These are phyloP conservation scores for Oryza coarctata DNA, from an alignment of 176 grass and related monocot species.

Conservation along the genomic window DNA sequence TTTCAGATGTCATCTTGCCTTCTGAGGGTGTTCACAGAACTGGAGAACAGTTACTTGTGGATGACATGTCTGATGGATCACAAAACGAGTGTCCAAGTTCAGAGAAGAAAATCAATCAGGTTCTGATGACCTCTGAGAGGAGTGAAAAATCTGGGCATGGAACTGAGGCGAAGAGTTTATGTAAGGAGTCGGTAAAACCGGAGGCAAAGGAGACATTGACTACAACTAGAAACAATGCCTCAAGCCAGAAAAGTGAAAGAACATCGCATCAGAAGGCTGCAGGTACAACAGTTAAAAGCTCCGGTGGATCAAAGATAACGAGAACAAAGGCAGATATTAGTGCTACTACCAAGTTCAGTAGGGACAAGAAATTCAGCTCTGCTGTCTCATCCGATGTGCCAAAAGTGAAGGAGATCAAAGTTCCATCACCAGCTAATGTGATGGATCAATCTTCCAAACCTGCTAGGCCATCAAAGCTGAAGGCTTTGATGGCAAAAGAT, in stretches of 20 bases:
- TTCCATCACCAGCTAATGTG: neutral
- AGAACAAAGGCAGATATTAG: no score
- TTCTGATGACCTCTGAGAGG: neutral
- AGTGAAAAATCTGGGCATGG: neutral
- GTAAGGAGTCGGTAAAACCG: neutral
- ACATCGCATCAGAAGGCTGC: neutral
- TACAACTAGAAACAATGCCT: neutral
- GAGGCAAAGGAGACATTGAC: constrained; percentile 1
- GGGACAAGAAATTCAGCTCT: constrained; percentile 18
- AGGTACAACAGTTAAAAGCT: constrained; percentile 23
- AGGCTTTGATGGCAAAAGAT: neutral
- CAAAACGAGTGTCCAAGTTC: constrained; percentile 16
- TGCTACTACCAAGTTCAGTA: constrained; percentile 18
- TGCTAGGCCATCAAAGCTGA: constrained; percentile 9
- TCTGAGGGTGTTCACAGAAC: neutral
- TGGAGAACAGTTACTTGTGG: neutral
- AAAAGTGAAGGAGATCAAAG: constrained; percentile 41
- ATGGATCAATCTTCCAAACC: constrained; percentile 18
- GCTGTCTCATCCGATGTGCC: constrained; percentile 13
- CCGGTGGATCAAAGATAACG: constrained; percentile 12
- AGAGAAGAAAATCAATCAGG: neutral
- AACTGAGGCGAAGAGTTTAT: constrained; percentile 12
- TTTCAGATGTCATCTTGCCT: neutral
- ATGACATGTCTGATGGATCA: neutral
- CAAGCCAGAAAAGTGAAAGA: constrained; percentile 24